A percentile compares a stretch with the other conserved stretches of the same genome.
phyloP scores from a whole-genome alignment of 768 basidiomycete species.

The Chlorophyllum brunneum region DNA sequence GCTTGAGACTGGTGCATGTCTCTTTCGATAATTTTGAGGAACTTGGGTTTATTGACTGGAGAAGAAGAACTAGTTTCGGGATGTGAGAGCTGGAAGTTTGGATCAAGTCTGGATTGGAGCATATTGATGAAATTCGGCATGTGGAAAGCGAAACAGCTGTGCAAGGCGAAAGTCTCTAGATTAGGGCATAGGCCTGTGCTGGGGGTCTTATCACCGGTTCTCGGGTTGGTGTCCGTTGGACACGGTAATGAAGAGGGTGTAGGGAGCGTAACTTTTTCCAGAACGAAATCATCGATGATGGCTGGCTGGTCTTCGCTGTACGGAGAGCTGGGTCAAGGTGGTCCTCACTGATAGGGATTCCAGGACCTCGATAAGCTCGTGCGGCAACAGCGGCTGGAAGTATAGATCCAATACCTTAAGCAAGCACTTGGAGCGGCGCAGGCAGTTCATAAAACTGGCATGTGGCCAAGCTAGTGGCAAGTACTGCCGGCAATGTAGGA shows the following conservation, averaged over 20 bases:
- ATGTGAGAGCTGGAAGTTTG: neutral
- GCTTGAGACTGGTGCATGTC: neutral
- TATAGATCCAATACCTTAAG: neutral
- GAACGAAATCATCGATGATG: neutral
- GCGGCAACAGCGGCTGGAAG: neutral
- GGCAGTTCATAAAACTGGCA: neutral
- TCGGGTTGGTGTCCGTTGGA: too few species aligned
- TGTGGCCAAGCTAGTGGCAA: neutral
- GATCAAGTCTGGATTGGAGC: neutral
- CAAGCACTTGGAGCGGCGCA: neutral
- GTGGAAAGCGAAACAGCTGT: neutral
- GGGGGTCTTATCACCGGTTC: neutral
- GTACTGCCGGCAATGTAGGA: neutral
- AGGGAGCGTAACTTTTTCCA: neutral
- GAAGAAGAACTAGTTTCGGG: neutral
- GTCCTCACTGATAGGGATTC: neutral
- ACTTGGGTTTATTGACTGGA: neutral
- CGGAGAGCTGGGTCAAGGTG: neutral
- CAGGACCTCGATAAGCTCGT: neutral
- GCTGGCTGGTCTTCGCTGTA: neutral
- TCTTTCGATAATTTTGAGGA: neutral
- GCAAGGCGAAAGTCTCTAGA: neutral
- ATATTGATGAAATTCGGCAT: neutral
- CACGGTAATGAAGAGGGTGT: too few species aligned
- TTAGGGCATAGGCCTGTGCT: neutral